Base-by-base conservation (phyloP, 345 rosid species). In the Schrenkiella parvula region DNA sequence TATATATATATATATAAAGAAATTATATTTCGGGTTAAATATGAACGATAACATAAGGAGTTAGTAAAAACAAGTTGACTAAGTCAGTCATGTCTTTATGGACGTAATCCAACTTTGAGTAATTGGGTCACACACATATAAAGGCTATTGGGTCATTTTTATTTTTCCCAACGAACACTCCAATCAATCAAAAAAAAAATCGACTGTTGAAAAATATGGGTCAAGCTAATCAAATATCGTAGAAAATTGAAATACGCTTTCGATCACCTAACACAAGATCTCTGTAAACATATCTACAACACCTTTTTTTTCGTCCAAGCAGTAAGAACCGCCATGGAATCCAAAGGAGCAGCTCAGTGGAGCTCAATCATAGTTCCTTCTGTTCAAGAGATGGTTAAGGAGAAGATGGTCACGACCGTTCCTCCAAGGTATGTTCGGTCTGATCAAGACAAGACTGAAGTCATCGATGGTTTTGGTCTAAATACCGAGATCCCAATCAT, bases 341-440 rank as follows among this genome's bases (percentile, higher is more conserved):
- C 32, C 14, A 48, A 74, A 74, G 60, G 18, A 66, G 44, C 6
- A 39, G 1, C 53, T 0, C 35, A 38, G 19, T 74, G 79, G 76
- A 77, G 72, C 31, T 77, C 80, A 39, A 37, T 55, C 8, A 1
- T 55, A 63, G 80, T 64, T 29, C 60, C 72, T 64, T 70, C 63
- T 10, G 76, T 77, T 50, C 80, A 77, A 34, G 72, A 77, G 66
- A 63, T 77, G 66, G 80, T 77, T 8, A 50, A 77, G 41, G 63
- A 68, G 21, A 46, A 70, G 31, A 32, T 5, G 22, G 37, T 52
- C 48, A 60, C 42, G 39, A 60, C 69, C 19, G 70, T 76, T 62
- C 75, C 79, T 68, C 31, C 76, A 2, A 70, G 75, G 29, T 70
- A 77, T 51, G 47, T 64, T 11, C 66, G 51, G 35, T 32, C 53